A percentile compares a stretch with the other conserved stretches of the same genome.
Evolutionary conservation across 805 yeast species (phyloP).

Genomic region (Yarrowia alimentaria): DNA sequence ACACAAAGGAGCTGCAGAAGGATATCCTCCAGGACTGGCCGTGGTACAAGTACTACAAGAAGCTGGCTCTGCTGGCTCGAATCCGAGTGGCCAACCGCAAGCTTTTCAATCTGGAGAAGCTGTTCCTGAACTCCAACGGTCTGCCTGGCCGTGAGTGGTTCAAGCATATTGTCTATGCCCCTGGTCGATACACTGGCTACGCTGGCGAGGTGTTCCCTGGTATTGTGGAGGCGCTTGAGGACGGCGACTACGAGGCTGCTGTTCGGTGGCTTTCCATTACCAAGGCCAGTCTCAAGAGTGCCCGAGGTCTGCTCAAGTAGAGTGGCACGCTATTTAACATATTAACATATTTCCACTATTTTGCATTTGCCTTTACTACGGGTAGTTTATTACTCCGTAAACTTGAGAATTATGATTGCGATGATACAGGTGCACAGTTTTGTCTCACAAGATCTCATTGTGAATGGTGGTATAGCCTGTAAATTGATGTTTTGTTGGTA

Average conservation of each 20-base stretch:
- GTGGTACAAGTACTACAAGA: constrained; percentile 54
- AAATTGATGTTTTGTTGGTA: too few species aligned
- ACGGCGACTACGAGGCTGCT: constrained; percentile 42
- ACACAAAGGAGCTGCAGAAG: constrained; percentile 48
- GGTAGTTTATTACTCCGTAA: too few species aligned
- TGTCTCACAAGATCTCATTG: too few species aligned
- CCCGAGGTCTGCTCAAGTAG: constrained; percentile 5
- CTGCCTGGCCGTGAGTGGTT: constrained; percentile 55
- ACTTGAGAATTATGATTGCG: too few species aligned
- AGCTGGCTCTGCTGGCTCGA: constrained; percentile 33
- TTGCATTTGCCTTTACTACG: too few species aligned
- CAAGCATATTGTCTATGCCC: constrained; percentile 58
- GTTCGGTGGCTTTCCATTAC: constrained; percentile 44
- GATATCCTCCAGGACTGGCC: constrained; percentile 66
- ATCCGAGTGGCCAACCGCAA: constrained; percentile 42
- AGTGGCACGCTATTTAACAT: too few species aligned
- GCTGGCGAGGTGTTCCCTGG: constrained; percentile 60
- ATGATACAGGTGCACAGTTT: too few species aligned
- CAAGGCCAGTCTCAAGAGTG: constrained; percentile 9
- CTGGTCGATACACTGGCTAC: constrained; percentile 60
- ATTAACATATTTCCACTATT: too few species aligned
- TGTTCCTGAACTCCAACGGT: constrained; percentile 49
- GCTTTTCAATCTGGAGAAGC: constrained; percentile 47
- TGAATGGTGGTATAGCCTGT: too few species aligned
- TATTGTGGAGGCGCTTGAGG: constrained; percentile 54